Evolutionary conservation across 2,329 filamentous ascomycete species (phyloP).

Genomic region (Alternaria panax): DNA sequence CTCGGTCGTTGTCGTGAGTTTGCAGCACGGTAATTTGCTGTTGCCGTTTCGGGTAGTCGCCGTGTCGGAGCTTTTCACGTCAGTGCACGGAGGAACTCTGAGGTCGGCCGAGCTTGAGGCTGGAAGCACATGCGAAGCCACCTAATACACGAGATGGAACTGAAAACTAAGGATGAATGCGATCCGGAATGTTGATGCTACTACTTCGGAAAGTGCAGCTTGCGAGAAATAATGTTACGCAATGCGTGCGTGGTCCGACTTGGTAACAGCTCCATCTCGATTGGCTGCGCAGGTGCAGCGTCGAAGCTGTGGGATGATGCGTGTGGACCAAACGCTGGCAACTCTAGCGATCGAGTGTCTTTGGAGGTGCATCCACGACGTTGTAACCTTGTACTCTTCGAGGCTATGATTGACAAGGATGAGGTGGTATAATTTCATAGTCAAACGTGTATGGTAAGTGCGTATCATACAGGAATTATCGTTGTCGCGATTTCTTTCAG

Average conservation of each 20-base stretch:
- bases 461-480: not conserved
- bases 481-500: not conserved
- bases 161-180: not conserved
- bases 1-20: conserved; percentile 25
- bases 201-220: not conserved
- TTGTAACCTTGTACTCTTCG: not conserved
- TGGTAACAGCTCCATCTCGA: not conserved
- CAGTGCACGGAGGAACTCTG: conserved; percentile 1
- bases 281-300: not conserved
- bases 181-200: not conserved
- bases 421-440: not conserved
- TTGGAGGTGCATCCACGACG: not conserved
- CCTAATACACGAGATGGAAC: not conserved
- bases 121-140: conserved; percentile 3
- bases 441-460: not conserved
- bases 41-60: not conserved
- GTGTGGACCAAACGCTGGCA: not conserved
- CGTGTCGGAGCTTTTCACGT: conserved; percentile 10
- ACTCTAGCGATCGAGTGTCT: not conserved
- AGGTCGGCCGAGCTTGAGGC: conserved; percentile 10
- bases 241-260: not conserved
- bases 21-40: conserved; percentile 23
- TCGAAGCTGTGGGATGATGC: not conserved
- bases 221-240: not conserved
- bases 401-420: not conserved